Conservation (phyloP, 257 asterid species). For the Scutellaria galericulata region DNA sequence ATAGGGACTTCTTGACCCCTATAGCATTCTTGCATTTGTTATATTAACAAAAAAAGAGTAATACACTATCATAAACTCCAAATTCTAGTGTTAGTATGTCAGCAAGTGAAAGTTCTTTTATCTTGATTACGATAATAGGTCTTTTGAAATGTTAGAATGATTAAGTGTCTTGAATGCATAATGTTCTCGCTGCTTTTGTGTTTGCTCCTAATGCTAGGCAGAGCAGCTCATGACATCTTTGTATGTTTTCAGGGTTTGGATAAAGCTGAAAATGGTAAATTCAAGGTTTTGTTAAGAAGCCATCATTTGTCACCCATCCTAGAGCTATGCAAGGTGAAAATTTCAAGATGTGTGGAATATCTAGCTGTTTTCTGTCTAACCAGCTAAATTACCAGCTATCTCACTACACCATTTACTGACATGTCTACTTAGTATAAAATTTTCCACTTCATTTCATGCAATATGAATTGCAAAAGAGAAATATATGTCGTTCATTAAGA, state of each 20-base stretch:
- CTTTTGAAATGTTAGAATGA: constrained; percentile 29
- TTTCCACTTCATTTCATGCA: constrained; percentile 1
- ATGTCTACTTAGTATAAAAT: background rate
- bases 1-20: no score
- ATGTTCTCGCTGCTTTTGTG: constrained; percentile 12
- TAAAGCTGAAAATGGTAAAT: constrained; percentile 70
- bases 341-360: constrained; percentile 6
- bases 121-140: constrained; percentile 17
- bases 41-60: no score
- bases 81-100: no score
- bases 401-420: constrained; percentile 16
- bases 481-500: constrained; percentile 12
- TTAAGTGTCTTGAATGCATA: constrained; percentile 19
- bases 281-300: constrained; percentile 72
- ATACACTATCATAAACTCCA: no score
- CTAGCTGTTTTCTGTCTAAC: constrained; percentile 12
- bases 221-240: background rate
- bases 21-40: no score
- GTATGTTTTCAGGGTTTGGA: constrained; percentile 68
- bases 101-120: constrained; percentile 4
- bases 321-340: constrained; percentile 84
- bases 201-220: constrained; percentile 16
- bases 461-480: background rate
- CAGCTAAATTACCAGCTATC: no score
- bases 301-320: constrained; percentile 84